A percentile compares a stretch with the other conserved stretches of the same genome.
Evolutionary conservation across 805 yeast species (phyloP).

Genomic region (Candida incommunis): DNA sequence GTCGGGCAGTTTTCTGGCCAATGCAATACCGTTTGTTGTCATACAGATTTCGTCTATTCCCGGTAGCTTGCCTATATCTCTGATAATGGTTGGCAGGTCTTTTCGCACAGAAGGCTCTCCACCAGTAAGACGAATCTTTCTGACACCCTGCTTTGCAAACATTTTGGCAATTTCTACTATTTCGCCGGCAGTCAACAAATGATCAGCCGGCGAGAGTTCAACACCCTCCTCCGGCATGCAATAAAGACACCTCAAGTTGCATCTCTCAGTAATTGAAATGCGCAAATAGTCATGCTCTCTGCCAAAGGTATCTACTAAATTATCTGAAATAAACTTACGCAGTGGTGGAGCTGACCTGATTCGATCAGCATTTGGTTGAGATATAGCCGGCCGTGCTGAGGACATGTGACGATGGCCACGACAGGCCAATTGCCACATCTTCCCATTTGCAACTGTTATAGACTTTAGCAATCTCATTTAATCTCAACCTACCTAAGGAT

Average conservation of each 20-base stretch:
- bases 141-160: constrained; percentile 36
- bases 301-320: constrained; percentile 30
- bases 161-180: constrained; percentile 28
- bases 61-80: constrained; percentile 21
- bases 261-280: constrained; percentile 37
- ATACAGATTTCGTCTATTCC: constrained; percentile 36
- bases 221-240: constrained; percentile 49
- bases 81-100: constrained; percentile 33
- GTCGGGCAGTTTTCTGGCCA: constrained; percentile 33
- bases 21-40: constrained; percentile 38
- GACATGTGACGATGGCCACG: not conserved
- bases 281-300: constrained; percentile 36
- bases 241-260: constrained; percentile 31
- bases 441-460: too few species aligned
- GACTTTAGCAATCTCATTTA: too few species aligned
- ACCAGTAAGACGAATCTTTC: constrained; percentile 38
- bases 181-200: constrained; percentile 30
- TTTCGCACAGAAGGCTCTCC: constrained; percentile 43
- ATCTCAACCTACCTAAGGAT: too few species aligned
- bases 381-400: not conserved
- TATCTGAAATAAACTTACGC: constrained; percentile 24
- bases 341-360: not conserved
- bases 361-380: not conserved
- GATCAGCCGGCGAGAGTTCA: constrained; percentile 29
- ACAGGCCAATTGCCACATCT: not conserved